Evolutionary conservation across 1,284 basidiomycete species (phyloP).

Genomic region (Sanghuangporus baumii): DNA sequence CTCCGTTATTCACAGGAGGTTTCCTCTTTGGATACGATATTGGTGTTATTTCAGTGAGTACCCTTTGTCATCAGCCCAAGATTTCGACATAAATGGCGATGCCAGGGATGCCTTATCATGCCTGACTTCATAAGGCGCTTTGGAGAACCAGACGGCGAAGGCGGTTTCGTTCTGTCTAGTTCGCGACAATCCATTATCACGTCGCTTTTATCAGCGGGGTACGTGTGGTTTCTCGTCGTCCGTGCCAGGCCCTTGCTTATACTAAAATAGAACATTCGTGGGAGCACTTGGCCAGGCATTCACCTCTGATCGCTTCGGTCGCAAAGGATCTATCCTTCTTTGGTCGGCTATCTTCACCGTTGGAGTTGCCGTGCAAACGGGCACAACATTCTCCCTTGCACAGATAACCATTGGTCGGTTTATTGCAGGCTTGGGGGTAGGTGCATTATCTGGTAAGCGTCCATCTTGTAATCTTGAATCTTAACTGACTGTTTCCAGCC

Average conservation of each 20-base stretch:
- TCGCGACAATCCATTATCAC: slow-evolving; percentile 73
- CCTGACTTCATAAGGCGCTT: slow-evolving; percentile 69
- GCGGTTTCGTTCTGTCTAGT: slow-evolving; percentile 48
- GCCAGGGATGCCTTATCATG: slow-evolving; percentile 76
- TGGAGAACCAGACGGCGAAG: slow-evolving; percentile 47
- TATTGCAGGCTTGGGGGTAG: slow-evolving; percentile 70
- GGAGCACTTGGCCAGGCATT: slow-evolving; percentile 72
- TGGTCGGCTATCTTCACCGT: slow-evolving; percentile 74
- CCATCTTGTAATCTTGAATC: neutral
- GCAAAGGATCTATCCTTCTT: slow-evolving; percentile 66
- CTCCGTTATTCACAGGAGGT: slow-evolving; percentile 10
- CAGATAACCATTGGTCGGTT: slow-evolving; percentile 70
- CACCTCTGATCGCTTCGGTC: slow-evolving; percentile 69
- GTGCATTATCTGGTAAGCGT: slow-evolving; percentile 58
- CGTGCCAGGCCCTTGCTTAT: too few relatives aligned
- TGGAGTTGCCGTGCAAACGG: slow-evolving; percentile 69
- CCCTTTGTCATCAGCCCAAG: neutral
- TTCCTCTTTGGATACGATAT: slow-evolving; percentile 68
- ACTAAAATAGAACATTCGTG: slow-evolving; percentile 50
- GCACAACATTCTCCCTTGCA: slow-evolving; percentile 49
- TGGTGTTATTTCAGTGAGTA: slow-evolving; percentile 54
- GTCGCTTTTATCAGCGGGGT: slow-evolving; percentile 74
- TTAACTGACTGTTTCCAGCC: slow-evolving; percentile 32
- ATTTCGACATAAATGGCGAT: neutral
- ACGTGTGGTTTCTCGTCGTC: slow-evolving; percentile 20